Base-by-base conservation (phyloP, 352 stramenopile genomes). In the Phytophthora macrochlamydospora region DNA sequence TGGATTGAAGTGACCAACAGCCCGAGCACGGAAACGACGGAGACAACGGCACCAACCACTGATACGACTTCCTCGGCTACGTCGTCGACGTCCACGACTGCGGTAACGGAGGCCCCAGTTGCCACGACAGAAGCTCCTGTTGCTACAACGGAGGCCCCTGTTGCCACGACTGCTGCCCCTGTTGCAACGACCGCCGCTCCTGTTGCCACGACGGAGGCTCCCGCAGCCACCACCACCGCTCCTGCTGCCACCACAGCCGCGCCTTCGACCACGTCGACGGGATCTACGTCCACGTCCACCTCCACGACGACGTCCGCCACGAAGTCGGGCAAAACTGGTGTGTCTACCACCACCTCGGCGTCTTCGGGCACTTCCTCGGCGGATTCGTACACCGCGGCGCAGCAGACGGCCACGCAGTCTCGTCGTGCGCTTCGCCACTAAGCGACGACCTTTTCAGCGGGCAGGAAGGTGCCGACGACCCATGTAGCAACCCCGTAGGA, bases 1-100 rank as follows among this genome's bases (percentile, higher is more conserved):
- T 69, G 62, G 62, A 69, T 69, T 42, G 62, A 69, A 42, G 54
- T 69, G 40, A 69, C 62, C 24, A 69, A 69, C 62, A 59, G 50
- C 24, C 56, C 62, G n/a, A 57, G 30, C 38, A 69, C 59, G 57
- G 28, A 51, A 59, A 55, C 59, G 32, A 62, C 45, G 18, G 46
- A 24, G 1, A 49, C 33, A 28, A 29, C 52, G 28, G 30, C 52
- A 0, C 8, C 28, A 29, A 42, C 57, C 46, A 45, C 48, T 8
- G 56, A 51, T 12, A 49, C 61, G 18, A 60, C 59, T 28, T 50
- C 60, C 11, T 42, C 31, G 2, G 57, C 35, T 14, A 46, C 40
- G 40, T 46, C 40, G 4, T 8, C 40, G 12, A 29, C 43, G 43
- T 55, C 56, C 6, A 65, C 56, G 1, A 35, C 62, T 12, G 48